Base-by-base conservation (phyloP, 371 early-diverging fungal genomes). In the Mortierella sp. region DNA sequence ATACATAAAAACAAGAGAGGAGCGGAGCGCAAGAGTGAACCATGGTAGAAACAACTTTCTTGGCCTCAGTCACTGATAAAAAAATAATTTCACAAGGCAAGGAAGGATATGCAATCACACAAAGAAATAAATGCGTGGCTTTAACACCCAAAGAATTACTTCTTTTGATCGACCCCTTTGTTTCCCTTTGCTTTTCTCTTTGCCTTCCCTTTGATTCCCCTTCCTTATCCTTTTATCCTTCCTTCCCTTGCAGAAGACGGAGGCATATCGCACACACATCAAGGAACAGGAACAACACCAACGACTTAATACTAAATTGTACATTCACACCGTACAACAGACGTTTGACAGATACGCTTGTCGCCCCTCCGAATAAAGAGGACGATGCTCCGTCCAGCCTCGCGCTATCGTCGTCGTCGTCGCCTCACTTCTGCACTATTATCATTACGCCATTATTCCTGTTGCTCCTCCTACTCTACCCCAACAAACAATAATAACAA, bases 301-400 rank as follows among this genome's bases (percentile, higher is more conserved):
- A 63, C 63, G 19, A 34, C 26, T 31, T 19, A 5, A 38, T 38
- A 38, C 42, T 5, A 38, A 28, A 57, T 52, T 52, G 52, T 58
- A 58, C 42, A 38, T 13, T 28, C 7, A 2, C 28, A 7, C 21
- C 38, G 8, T 21, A 24, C 8, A 21, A 31, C 24, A 38, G 21
- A 38, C 19, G 10, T 8, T 3, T 8, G 55, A 21, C 3, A 42
- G 44, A 68, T 24, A 38, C 68, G 9, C 34, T 31, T 31, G 34
- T 31, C 42, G 42, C 19, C 7, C 63, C 63, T 31, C 63, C 34
- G 63, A 34, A 26, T 26, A 63, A 16, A 24, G 19, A 68, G 68
- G 68, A 68, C 68, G 68, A 68, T 68, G 68, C 68, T 38, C 42
- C 44, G 68, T 68, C 68, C 68, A 38, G 68, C 31, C 73, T 9